Base-by-base conservation (phyloP, 1,139 yeast genomes). In the Suhomyces maxii region DNA sequence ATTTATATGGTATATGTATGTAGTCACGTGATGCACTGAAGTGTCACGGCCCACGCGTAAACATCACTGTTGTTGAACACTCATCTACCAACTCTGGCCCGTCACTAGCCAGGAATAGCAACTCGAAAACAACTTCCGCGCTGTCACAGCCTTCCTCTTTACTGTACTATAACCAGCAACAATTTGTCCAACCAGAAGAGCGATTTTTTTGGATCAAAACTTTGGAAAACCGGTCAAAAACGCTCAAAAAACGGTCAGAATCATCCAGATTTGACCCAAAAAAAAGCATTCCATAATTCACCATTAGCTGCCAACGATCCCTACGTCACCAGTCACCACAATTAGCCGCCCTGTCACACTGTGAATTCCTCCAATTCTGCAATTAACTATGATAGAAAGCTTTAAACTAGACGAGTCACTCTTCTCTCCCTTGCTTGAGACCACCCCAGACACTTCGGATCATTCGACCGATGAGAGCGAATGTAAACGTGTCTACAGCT, bases 361-460 rank as follows among this genome's bases (percentile, higher is more conserved):
- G n/a, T n/a, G n/a, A n/a, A n/a, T n/a, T n/a, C n/a, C n/a, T n/a
- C n/a, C n/a, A n/a, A n/a, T n/a, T n/a, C n/a, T n/a, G n/a, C n/a
- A n/a, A n/a, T n/a, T n/a, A 28, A 9, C 31, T 5, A 28, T 28
- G 31, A 28, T 28, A 18, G 23, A 18, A 18, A 18, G 23, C 23
- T 28, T 28, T 11, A 28, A 28, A 11, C 31, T 28, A 28, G 31
- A 34, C 25, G 46, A 34, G n/a, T 26, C 37, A 11, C 42, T 53
- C 33, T 53, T 53, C 34, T 53, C 57, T 13, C 56, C 55, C 8
- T 37, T 38, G 23, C 49, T 46, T 14, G 44, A 50, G 14, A 42
- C 34, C 32, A 52, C 56, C 13, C 57, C 57, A 13, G 57, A 53
- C 25, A 47, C 57, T 18, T 53, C 56, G 2, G 57, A 54, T 37